Conservation (phyloP, 768 basidiomycete genomes). For the Thelephora ganbajun region DNA sequence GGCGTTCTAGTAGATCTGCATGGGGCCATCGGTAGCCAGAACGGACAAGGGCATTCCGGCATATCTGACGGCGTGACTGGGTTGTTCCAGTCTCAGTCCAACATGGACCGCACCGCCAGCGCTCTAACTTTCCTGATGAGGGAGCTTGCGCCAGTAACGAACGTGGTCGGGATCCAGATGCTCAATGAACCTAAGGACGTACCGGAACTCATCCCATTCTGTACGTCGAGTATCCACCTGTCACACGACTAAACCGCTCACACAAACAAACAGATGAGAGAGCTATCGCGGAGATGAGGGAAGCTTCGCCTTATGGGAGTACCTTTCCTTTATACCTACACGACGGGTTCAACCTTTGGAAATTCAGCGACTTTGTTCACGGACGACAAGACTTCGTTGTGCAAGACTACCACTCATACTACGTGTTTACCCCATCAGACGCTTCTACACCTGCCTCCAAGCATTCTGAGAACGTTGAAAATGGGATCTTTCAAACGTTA, state of each 20-base stretch:
- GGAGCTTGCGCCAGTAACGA: constrained; percentile 20
- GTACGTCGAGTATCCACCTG: constrained; percentile 16
- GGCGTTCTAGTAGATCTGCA: constrained; percentile 43
- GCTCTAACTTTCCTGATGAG: constrained; percentile 24
- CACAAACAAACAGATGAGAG: constrained; percentile 25
- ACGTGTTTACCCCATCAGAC: constrained; percentile 49
- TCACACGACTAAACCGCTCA: not conserved
- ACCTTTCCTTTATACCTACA: constrained; percentile 52
- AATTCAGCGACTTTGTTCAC: constrained; percentile 35
- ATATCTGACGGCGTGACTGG: constrained; percentile 27
- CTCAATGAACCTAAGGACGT: constrained; percentile 39
- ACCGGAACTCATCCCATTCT: constrained; percentile 30
- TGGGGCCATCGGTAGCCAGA: constrained; percentile 36
- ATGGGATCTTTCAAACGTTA: constrained; percentile 14
- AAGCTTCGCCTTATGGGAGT: constrained; percentile 19
- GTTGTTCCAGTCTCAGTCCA: constrained; percentile 22
- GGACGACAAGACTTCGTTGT: constrained; percentile 47
- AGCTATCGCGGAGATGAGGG: constrained; percentile 35
- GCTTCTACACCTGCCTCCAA: constrained; percentile 26
- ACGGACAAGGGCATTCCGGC: constrained; percentile 28
- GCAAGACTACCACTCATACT: constrained; percentile 64
- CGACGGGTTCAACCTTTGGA: constrained; percentile 47
- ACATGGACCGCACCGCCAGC: constrained; percentile 25
- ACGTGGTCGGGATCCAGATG: constrained; percentile 31
- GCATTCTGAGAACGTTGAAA: constrained; percentile 26